Base-by-base conservation (phyloP, 2,329 filamentous ascomycete species). In the Hypoxylon sp. region DNA sequence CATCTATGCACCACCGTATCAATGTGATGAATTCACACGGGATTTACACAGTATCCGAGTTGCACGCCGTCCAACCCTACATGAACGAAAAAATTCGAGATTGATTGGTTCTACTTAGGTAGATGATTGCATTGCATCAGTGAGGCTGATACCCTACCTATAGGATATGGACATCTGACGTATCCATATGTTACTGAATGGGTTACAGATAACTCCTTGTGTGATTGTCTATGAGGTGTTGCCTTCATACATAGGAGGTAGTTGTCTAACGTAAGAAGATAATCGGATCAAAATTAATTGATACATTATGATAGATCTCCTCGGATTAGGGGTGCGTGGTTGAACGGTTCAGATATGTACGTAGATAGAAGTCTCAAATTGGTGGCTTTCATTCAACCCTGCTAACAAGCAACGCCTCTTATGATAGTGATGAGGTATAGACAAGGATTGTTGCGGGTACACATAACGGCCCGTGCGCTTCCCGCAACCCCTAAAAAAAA, bases 101-200 rank as follows among this genome's bases (percentile, higher is more conserved):
- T 14, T 63, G 47, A 64, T 69, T 69, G 67, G 67, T 33, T 5
- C n/a, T 31, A 31, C 29, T 26, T 26, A 26, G 26, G 44, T 14
- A 37, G 55, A 33, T 39, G 26, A 31, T 8, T 61, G 56, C 47
- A 67, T 55, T 54, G 55, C 58, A 63, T 48, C 26, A 47, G 57
- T 67, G 63, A 70, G 67, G 67, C 67, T 67, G 56, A 67, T 64
- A 47, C 50, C 46, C 51, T 60, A 58, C 42, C 54, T 58, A 69
- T 69, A 65, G 62, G 62, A 37, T 14, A 62, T 56, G 26, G 33
- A 48, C 6, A 47, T 42, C n/a, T 42, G 14, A 19, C 39, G 14
- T 42, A 17, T 31, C 29, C 29, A 31, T 31, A 31, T 9, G 29
- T 42, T 42, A 42, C 39, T 3, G n/a, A 19, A 42, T 42, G 14